Percentiles rank a stretch among this genome's conserved stretches.
phyloP scores from a whole-genome alignment of 2,329 filamentous ascomycete species.

The Cryphonectria radicalis region DNA sequence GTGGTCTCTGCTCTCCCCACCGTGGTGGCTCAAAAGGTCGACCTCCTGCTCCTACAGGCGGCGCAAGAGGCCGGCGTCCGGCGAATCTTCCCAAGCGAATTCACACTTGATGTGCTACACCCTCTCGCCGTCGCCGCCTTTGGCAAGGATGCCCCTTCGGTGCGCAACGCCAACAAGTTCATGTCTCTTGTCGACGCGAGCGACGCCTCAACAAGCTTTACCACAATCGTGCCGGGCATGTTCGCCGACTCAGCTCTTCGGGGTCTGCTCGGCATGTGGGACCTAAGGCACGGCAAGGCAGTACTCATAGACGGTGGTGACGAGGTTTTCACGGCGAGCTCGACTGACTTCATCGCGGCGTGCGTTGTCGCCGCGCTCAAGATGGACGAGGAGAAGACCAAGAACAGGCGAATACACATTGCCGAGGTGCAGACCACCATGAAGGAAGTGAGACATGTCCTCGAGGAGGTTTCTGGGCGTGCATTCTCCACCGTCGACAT shows the following conservation, averaged over 20 bases:
- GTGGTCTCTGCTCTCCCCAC: slow-evolving; percentile 1
- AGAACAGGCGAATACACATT: slow-evolving; percentile 2
- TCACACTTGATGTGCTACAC: slow-evolving; percentile 5
- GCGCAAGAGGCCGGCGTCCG: slow-evolving; percentile 9
- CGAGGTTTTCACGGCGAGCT: slow-evolving; percentile 5
- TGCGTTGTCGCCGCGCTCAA: slow-evolving; percentile 6
- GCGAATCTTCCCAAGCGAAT: slow-evolving; percentile 12
- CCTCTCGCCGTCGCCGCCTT: not conserved
- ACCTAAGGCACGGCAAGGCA: not conserved
- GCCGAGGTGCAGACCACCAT: slow-evolving; percentile 10
- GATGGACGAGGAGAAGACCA: slow-evolving; percentile 13
- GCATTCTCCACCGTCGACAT: not conserved
- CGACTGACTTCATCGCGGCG: slow-evolving; percentile 5
- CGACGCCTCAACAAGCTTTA: not conserved
- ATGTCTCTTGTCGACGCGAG: not conserved
- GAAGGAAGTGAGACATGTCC: not conserved
- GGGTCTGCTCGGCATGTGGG: not conserved
- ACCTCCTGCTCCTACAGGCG: not conserved
- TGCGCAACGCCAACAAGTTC: slow-evolving; percentile 3
- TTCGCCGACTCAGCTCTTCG: not conserved
- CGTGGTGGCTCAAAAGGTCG: not conserved
- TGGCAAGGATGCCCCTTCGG: not conserved
- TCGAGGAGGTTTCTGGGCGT: slow-evolving; percentile 1
- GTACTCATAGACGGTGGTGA: slow-evolving; percentile 5
- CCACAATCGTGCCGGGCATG: slow-evolving; percentile 5